phyloP scores from a whole-genome alignment of 2,329 filamentous ascomycete genomes.

The Alternaria gaisen region DNA sequence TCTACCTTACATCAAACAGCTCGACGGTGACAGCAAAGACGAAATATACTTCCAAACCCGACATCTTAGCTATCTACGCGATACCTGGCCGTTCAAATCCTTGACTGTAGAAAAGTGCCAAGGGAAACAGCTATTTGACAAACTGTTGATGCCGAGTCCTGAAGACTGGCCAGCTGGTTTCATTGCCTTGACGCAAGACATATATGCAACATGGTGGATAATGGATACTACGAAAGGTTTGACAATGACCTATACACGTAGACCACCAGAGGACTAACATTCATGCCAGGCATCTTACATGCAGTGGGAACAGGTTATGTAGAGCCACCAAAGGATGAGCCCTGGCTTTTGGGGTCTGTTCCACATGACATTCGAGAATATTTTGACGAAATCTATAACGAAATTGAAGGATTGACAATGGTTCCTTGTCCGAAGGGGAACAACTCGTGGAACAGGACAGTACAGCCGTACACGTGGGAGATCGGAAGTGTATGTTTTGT shows the following conservation, averaged over 20 bases:
- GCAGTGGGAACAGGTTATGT: no score
- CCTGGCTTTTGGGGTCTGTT: no score
- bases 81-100: constrained; percentile 5
- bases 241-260: not conserved
- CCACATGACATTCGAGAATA: no score
- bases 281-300: no score
- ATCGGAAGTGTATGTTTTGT: no score
- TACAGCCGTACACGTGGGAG: no score
- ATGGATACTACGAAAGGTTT: constrained; percentile 12
- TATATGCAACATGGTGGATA: constrained; percentile 11
- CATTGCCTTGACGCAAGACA: constrained; percentile 10
- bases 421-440: no score
- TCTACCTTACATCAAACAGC: constrained; percentile 14
- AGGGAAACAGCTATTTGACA: not conserved
- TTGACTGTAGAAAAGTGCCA: not conserved
- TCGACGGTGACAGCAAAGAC: constrained; percentile 1
- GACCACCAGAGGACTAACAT: no score
- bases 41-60: constrained; percentile 12
- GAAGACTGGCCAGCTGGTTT: constrained; percentile 10
- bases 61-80: constrained; percentile 13
- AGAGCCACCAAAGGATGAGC: no score
- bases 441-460: no score
- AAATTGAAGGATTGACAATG: no score
- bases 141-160: constrained; percentile 5
- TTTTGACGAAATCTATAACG: no score